Conservation (phyloP, 208 protist species). For the Trypanosoma caninum region DNA sequence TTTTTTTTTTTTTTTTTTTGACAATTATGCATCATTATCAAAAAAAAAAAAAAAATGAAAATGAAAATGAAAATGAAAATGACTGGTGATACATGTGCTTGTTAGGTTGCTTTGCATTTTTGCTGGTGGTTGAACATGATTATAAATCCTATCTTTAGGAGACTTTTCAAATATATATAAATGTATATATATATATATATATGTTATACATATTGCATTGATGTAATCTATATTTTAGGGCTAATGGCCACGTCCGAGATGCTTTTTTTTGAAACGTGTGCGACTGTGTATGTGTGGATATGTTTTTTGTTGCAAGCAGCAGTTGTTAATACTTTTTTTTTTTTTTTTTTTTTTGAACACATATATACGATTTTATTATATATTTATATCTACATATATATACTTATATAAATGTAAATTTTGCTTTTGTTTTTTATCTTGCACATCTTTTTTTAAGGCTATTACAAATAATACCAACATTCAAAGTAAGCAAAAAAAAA, state of each 20-base stretch:
- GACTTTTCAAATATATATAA: no score
- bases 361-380: constrained; percentile 1
- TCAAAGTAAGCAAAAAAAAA: constrained; percentile 1
- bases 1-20: neutral
- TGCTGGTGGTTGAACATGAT: no score
- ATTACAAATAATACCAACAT: neutral
- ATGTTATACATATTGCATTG: no score
- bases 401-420: constrained; percentile 3
- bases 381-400: constrained; percentile 15
- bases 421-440: neutral
- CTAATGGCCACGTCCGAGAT: neutral
- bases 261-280: neutral
- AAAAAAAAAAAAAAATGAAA: constrained; percentile 3
- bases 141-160: no score
- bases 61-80: constrained; percentile 5
- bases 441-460: neutral
- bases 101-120: no score
- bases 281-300: neutral
- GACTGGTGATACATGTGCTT: no score
- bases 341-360: constrained; percentile 14
- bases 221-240: no score
- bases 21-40: neutral
- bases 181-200: no score
- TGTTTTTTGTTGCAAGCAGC: no score
- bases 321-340: constrained; percentile 4